phyloP scores from a whole-genome alignment of 2,329 filamentous ascomycete genomes.

The Diaporthe capsici region DNA sequence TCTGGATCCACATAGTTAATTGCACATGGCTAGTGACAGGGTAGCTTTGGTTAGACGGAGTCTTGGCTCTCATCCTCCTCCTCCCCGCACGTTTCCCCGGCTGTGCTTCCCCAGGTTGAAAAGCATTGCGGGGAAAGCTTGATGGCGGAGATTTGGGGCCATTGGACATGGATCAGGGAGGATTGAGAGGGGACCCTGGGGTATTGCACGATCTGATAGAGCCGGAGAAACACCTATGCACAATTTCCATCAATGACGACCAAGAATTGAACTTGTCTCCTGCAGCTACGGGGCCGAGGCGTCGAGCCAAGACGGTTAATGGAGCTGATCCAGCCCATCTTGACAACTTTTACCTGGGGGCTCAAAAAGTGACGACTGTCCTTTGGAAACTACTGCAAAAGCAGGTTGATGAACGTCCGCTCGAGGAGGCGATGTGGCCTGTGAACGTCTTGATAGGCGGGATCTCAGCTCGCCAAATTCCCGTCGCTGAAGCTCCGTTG shows the following conservation, averaged over 20 bases:
- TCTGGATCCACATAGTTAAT: not conserved
- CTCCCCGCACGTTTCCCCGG: conserved; percentile 18
- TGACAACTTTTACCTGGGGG: not conserved
- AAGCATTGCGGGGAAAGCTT: conserved; percentile 30
- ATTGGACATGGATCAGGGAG: not conserved
- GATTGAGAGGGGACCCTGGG: not conserved
- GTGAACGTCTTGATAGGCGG: conserved; percentile 29
- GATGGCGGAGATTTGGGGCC: conserved; percentile 13
- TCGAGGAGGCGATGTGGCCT: not conserved
- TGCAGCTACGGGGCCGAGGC: conserved; percentile 4
- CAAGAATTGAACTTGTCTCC: not conserved
- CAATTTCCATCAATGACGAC: conserved; percentile 38
- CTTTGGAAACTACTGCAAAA: not conserved
- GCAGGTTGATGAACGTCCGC: not conserved
- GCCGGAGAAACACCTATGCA: conserved; percentile 9
- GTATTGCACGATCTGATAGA: conserved; percentile 2
- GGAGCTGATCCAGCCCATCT: not conserved
- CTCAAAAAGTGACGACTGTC: not conserved
- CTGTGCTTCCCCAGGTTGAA: not conserved
- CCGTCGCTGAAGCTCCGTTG: not conserved
- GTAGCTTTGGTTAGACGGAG: not conserved
- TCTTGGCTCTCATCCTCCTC: conserved; percentile 5
- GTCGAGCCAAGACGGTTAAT: conserved; percentile 28
- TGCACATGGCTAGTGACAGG: conserved; percentile 1
- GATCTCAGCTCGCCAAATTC: conserved; percentile 13